Conservation (phyloP, 208 protist genomes). For the Leishmania aethiopica region DNA sequence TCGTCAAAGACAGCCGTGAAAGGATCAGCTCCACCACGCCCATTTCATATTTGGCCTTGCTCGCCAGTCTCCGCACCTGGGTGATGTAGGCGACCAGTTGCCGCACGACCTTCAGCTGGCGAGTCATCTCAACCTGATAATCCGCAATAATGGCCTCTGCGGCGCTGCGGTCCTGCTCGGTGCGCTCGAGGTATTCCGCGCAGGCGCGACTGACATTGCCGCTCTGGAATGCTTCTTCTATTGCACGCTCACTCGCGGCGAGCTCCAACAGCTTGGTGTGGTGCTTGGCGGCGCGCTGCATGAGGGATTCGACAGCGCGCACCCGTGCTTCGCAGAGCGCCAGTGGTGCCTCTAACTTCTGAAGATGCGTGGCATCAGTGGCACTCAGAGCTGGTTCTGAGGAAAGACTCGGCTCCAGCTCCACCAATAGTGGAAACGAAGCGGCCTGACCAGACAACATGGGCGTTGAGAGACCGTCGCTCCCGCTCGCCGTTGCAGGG, state of each 20-base stretch:
- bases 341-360: constrained; percentile 10
- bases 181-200: constrained; percentile 12
- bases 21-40: constrained; percentile 23
- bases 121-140: constrained; percentile 32
- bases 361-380: not conserved
- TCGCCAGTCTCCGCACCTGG: constrained; percentile 21
- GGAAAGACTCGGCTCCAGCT: constrained; percentile 25
- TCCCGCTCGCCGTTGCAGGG: not conserved
- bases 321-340: constrained; percentile 20
- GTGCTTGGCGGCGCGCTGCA: constrained; percentile 21
- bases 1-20: constrained; percentile 14
- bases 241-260: constrained; percentile 2
- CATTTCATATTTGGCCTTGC: constrained; percentile 24
- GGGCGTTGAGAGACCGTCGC: not conserved
- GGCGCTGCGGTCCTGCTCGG: constrained; percentile 15
- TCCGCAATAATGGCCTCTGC: constrained; percentile 16
- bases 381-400: constrained; percentile 2
- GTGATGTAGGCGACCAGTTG: constrained; percentile 29
- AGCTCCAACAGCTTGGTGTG: constrained; percentile 12
- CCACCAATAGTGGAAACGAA: constrained; percentile 17
- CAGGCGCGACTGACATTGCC: constrained; percentile 4
- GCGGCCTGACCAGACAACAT: not conserved
- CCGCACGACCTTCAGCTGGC: constrained; percentile 26
- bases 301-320: constrained; percentile 3
- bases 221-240: constrained; percentile 2